These are phyloP conservation scores for Chaetoscypha palmicola DNA, from an alignment of 2,329 filamentous ascomycete species.

Conservation along the genomic window DNA sequence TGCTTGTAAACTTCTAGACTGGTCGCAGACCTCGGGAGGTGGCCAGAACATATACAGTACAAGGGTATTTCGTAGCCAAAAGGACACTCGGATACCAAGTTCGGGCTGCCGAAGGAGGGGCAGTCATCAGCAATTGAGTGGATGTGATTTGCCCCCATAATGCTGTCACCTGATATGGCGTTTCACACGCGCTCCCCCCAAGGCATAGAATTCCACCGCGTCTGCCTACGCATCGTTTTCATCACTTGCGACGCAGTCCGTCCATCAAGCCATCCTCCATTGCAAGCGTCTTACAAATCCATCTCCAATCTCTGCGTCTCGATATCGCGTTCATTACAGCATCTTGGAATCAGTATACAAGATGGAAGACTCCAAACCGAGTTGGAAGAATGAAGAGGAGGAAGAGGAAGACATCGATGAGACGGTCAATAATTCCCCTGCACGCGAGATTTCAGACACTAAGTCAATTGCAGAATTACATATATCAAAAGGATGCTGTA, in stretches of 20 bases:
- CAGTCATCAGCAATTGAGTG: neutral
- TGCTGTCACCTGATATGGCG: conserved; percentile 6
- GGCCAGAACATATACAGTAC: too few species aligned
- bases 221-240: too few species aligned
- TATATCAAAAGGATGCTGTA: conserved; percentile 93
- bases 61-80: neutral
- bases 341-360: neutral
- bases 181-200: neutral
- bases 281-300: too few species aligned
- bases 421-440: conserved; percentile 35
- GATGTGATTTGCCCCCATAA: neutral
- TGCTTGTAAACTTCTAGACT: conserved; percentile 4
- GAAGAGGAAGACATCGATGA: conserved; percentile 66
- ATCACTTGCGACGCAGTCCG: too few species aligned
- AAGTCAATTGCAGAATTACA: conserved; percentile 60
- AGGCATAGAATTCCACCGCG: neutral
- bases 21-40: too few species aligned
- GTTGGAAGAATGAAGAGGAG: conserved; percentile 47
- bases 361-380: conserved; percentile 20
- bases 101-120: too few species aligned
- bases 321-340: too few species aligned
- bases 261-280: too few species aligned
- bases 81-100: too few species aligned
- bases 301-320: too few species aligned
- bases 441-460: conserved; percentile 3